phyloP scores from a whole-genome alignment of 2,329 filamentous ascomycete genomes.

The Magnaporthiopsis incrustans region DNA sequence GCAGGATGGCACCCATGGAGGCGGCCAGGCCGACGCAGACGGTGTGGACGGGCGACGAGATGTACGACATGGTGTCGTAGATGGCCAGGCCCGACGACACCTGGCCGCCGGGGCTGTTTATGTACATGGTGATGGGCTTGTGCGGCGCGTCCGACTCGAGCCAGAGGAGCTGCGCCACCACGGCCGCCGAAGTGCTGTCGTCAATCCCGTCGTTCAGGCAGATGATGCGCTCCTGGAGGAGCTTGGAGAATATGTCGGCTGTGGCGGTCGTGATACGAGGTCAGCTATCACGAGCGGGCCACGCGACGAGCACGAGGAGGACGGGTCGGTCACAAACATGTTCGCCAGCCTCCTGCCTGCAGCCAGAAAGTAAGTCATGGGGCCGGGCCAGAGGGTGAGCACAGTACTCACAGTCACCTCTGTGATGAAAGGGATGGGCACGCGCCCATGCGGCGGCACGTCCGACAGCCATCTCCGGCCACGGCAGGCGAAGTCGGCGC shows the following conservation, averaged over 20 bases:
- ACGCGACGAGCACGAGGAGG: neutral
- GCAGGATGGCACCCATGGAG: conserved; percentile 85
- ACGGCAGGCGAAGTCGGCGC: neutral
- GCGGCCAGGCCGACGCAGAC: conserved; percentile 93
- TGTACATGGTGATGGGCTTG: conserved; percentile 95
- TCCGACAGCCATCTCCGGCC: neutral
- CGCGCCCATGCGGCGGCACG: conserved; percentile 24
- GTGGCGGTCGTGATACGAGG: conserved; percentile 8
- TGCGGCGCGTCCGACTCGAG: conserved; percentile 94
- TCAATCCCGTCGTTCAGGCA: conserved; percentile 90
- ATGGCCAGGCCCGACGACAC: conserved; percentile 85
- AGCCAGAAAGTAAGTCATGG: neutral
- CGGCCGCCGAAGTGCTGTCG: conserved; percentile 82
- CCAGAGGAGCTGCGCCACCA: conserved; percentile 93
- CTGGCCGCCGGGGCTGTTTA: conserved; percentile 90
- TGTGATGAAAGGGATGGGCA: conserved; percentile 54
- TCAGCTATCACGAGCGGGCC: neutral
- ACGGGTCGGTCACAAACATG: conserved; percentile 49
- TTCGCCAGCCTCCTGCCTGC: conserved; percentile 68
- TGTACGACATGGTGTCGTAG: conserved; percentile 99
- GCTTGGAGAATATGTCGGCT: conserved; percentile 78
- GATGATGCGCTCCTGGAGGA: conserved; percentile 86
- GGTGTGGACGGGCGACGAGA: conserved; percentile 83
- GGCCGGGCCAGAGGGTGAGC: conserved; percentile 1
- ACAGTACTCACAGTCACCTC: conserved; percentile 38